Evolutionary conservation across 371 early-diverging fungal genomes (phyloP).

Genomic region (Mucor velutinosus): DNA sequence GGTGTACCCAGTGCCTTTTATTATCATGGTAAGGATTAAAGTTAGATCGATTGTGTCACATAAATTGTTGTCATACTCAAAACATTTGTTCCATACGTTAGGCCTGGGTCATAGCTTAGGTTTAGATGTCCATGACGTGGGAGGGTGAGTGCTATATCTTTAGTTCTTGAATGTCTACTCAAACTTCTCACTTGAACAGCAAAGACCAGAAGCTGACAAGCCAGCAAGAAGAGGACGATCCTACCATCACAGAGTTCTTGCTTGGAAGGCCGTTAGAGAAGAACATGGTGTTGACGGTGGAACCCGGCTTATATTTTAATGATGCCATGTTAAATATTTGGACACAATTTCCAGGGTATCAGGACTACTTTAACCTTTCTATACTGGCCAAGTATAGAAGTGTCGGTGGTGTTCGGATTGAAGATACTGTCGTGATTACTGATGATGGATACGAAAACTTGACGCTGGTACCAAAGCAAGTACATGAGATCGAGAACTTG

Average conservation of each 20-base stretch:
- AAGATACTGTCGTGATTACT: constrained; percentile 84
- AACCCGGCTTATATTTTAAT: constrained; percentile 84
- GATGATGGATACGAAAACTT: constrained; percentile 72
- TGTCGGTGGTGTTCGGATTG: constrained; percentile 93
- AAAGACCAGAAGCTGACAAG: neutral
- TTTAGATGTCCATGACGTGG: constrained; percentile 86
- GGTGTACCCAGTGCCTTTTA: constrained; percentile 78
- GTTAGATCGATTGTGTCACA: neutral
- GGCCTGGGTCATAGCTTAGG: constrained; percentile 68
- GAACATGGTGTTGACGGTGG: constrained; percentile 90
- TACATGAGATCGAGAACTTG: constrained; percentile 69
- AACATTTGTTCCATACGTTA: constrained; percentile 7
- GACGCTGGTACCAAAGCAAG: constrained; percentile 70
- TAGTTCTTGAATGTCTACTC: neutral
- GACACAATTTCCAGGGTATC: constrained; percentile 52
- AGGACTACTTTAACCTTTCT: constrained; percentile 68
- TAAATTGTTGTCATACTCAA: neutral
- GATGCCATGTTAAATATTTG: constrained; percentile 51
- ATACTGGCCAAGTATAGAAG: constrained; percentile 59
- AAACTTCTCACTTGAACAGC: neutral
- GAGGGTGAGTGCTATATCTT: constrained; percentile 68
- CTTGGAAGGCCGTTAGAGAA: constrained; percentile 55
- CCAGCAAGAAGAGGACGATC: neutral
- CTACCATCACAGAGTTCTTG: neutral
- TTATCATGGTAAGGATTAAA: constrained; percentile 72